These are phyloP conservation scores for Mixia osmundae DNA, from an alignment of 1,284 basidiomycete species.

Conservation along the genomic window DNA sequence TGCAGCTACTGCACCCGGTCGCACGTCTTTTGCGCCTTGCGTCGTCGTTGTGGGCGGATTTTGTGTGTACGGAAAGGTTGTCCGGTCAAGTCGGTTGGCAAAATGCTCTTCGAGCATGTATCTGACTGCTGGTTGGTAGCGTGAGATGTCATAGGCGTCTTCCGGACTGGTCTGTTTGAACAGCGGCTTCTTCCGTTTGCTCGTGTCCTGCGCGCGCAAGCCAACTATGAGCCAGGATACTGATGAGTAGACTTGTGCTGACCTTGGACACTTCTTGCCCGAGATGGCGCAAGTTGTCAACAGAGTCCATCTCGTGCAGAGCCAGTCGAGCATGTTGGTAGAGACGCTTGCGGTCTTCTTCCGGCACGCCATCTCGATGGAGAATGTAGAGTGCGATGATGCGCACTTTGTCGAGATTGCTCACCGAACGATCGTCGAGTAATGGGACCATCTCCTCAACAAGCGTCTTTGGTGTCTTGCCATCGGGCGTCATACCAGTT, in stretches of 20 bases:
- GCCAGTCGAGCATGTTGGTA: conserved; percentile 90
- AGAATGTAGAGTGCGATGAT: conserved; percentile 93
- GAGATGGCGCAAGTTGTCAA: conserved; percentile 64
- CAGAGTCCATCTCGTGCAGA: conserved; percentile 74
- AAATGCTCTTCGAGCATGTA: conserved; percentile 78
- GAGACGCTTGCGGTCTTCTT: conserved; percentile 77
- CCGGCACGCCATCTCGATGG: conserved; percentile 85
- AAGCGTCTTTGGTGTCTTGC: conserved; percentile 68
- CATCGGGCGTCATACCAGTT: conserved; percentile 66
- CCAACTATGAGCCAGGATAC: not conserved
- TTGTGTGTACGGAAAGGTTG: conserved; percentile 70
- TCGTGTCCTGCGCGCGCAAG: conserved; percentile 30
- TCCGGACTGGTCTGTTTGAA: conserved; percentile 46
- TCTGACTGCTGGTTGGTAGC: conserved; percentile 69
- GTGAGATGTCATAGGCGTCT: conserved; percentile 84
- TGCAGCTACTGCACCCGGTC: conserved; percentile 19
- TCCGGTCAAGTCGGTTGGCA: conserved; percentile 47
- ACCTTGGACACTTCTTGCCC: conserved; percentile 69
- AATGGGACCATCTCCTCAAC: conserved; percentile 98
- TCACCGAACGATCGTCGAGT: conserved; percentile 59
- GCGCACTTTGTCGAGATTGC: conserved; percentile 78
- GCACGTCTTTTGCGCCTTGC: conserved; percentile 22
- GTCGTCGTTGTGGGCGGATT: conserved; percentile 43
- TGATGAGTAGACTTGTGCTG: conserved; percentile 15
- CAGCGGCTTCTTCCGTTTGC: conserved; percentile 33